Conservation (phyloP, 1,284 basidiomycete genomes). For the Leccinum variabile region DNA sequence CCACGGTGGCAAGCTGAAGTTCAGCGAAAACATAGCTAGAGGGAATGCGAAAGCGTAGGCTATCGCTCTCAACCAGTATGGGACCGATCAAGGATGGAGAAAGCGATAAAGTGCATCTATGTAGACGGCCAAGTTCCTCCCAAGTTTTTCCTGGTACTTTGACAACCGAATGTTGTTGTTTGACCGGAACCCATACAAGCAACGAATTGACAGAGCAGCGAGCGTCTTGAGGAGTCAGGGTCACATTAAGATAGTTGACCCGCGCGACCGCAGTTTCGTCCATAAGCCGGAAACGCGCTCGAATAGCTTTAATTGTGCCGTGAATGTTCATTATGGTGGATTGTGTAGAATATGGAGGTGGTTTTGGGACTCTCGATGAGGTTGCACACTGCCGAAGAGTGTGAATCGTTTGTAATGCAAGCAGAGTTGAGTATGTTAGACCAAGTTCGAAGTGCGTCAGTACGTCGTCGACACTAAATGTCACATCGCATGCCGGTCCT, state of each 20-base stretch:
- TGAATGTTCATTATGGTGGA: slow-evolving; percentile 30
- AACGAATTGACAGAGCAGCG: slow-evolving; percentile 41
- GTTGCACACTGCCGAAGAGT: slow-evolving; percentile 36
- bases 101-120: slow-evolving; percentile 53
- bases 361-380: slow-evolving; percentile 30
- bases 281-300: slow-evolving; percentile 49
- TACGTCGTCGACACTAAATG: slow-evolving; percentile 37
- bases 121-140: slow-evolving; percentile 78
- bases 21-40: slow-evolving; percentile 76
- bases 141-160: slow-evolving; percentile 48
- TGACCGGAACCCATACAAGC: slow-evolving; percentile 48
- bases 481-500: slow-evolving; percentile 15
- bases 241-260: slow-evolving; percentile 43
- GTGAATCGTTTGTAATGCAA: slow-evolving; percentile 60
- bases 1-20: slow-evolving; percentile 64
- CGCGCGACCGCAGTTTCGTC: slow-evolving; percentile 49
- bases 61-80: slow-evolving; percentile 60
- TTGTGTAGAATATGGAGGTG: slow-evolving; percentile 14
- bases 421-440: slow-evolving; percentile 72
- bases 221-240: slow-evolving; percentile 16
- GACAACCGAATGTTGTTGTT: slow-evolving; percentile 23
- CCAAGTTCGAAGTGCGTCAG: slow-evolving; percentile 60
- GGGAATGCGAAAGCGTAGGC: slow-evolving; percentile 76
- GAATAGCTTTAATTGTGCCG: slow-evolving; percentile 43
- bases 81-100: slow-evolving; percentile 32